phyloP scores from a whole-genome alignment of 1,284 basidiomycete species.

The Volvariella surrecta region DNA sequence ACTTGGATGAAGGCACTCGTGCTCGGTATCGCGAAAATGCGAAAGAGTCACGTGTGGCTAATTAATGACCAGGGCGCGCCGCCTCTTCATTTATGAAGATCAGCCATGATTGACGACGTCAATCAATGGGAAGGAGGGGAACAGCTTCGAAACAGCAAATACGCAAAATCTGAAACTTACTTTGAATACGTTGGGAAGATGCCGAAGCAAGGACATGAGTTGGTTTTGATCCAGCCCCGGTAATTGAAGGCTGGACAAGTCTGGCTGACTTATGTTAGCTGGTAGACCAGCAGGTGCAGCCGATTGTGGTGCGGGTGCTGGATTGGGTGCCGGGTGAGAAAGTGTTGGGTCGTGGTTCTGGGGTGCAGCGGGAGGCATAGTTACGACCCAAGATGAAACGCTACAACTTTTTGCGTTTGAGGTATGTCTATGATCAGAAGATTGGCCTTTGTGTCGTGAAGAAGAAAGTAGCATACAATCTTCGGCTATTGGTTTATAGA shows the following conservation, averaged over 20 bases:
- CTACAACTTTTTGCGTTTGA: background rate
- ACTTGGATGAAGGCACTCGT: constrained; percentile 26
- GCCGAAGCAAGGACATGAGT: constrained; percentile 42
- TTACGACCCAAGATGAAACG: background rate
- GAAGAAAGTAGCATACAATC: too few relatives aligned
- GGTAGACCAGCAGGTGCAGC: constrained; percentile 16
- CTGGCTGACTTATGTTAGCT: constrained; percentile 13
- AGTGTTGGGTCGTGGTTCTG: constrained; percentile 24
- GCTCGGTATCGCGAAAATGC: constrained; percentile 26
- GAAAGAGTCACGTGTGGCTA: constrained; percentile 31
- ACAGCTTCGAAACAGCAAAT: constrained; percentile 6
- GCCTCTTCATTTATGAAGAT: too few relatives aligned
- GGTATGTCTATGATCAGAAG: background rate
- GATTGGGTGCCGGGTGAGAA: constrained; percentile 19
- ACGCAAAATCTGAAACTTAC: constrained; percentile 18
- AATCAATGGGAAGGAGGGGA: background rate
- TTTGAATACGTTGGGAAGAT: constrained; percentile 38
- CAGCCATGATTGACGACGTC: constrained; percentile 6
- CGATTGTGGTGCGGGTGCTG: constrained; percentile 15
- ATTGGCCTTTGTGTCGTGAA: too few relatives aligned
- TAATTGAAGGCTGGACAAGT: constrained; percentile 17
- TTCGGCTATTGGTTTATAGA: too few relatives aligned
- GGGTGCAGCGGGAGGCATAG: constrained; percentile 19
- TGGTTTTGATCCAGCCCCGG: constrained; percentile 35
- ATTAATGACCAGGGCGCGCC: constrained; percentile 16